Evolutionary conservation across 257 asterid species (phyloP).

Genomic region (Marsdenia floribunda): DNA sequence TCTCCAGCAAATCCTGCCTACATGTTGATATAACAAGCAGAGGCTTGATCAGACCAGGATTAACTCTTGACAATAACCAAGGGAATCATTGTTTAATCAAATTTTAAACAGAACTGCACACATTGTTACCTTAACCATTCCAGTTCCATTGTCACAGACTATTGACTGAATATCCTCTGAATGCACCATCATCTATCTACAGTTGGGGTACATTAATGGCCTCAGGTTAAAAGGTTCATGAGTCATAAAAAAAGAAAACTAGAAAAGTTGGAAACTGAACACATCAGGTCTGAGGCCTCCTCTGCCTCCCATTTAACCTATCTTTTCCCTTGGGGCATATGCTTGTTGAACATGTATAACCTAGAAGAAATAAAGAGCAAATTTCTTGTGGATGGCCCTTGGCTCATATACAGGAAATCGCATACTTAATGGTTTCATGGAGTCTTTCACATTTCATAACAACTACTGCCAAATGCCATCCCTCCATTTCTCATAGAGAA

Average conservation of each 20-base stretch:
- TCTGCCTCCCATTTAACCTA: neutral
- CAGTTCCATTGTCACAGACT: constrained; percentile 46
- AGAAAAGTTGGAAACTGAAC: neutral
- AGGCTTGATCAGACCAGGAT: neutral
- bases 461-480: neutral
- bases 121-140: constrained; percentile 40
- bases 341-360: neutral
- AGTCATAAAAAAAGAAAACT: no score
- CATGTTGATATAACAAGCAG: neutral
- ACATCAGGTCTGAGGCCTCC: neutral
- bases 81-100: neutral
- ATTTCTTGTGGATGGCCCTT: neutral
- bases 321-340: neutral
- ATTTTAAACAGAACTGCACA: neutral
- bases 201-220: constrained; percentile 1
- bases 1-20: constrained; percentile 46
- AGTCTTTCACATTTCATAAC: neutral
- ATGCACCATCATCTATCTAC: constrained; percentile 31
- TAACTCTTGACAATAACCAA: neutral
- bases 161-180: constrained; percentile 42
- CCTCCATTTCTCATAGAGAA: neutral
- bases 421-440: neutral
- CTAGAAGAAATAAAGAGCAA: neutral
- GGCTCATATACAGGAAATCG: neutral
- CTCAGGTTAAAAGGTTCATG: neutral